phyloP scores from a whole-genome alignment of 805 yeast genomes.

The Hanseniaspora lachancei region DNA sequence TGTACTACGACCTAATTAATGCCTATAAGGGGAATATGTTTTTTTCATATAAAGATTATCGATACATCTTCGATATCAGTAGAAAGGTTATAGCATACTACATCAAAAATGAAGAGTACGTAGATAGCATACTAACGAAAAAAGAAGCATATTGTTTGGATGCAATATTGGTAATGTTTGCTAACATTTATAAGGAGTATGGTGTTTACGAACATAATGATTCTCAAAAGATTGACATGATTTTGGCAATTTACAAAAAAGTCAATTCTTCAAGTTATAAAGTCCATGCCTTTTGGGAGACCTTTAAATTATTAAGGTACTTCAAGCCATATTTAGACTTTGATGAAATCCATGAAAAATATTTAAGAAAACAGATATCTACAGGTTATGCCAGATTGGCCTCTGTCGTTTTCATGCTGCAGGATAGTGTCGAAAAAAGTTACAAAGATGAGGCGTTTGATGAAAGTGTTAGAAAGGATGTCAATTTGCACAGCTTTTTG shows the following conservation, averaged over 20 bases:
- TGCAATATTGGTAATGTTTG: not conserved
- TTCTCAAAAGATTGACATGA: not conserved
- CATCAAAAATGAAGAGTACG: not conserved
- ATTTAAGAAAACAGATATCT: not conserved
- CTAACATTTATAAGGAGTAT: constrained; percentile 8
- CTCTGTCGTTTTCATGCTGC: not conserved
- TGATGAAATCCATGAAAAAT: not conserved
- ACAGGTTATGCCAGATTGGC: not conserved
- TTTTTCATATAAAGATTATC: not conserved
- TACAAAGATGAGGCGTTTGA: not conserved
- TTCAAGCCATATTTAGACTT: not conserved
- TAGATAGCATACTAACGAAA: not conserved
- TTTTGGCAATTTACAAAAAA: constrained; percentile 1
- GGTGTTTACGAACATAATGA: not conserved
- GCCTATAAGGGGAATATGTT: constrained; percentile 1
- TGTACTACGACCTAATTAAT: not conserved
- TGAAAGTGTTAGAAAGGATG: not conserved
- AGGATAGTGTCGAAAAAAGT: not conserved
- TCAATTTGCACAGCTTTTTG: not conserved
- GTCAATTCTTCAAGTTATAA: not conserved
- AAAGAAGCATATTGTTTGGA: not conserved
- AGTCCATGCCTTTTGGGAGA: constrained; percentile 4
- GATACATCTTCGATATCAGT: not conserved
- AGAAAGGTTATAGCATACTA: not conserved
- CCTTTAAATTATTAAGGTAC: not conserved